These are phyloP conservation scores for Malus hybrid DNA, from an alignment of 331 rosid species.

Conservation along the genomic window DNA sequence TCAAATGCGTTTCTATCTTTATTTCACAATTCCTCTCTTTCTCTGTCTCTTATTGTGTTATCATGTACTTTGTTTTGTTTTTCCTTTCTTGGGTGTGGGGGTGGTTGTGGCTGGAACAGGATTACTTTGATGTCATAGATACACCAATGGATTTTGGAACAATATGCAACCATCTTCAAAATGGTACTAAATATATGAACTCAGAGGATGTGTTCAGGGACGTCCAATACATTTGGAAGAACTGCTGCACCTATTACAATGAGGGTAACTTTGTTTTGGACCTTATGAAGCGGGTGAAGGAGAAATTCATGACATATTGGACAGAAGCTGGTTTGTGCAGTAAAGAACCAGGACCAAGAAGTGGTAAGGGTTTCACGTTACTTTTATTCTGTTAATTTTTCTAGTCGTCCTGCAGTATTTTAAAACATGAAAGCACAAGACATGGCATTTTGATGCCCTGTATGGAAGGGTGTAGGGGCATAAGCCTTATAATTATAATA, in stretches of 20 bases:
- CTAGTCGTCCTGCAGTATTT: background rate
- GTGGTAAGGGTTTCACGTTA: conserved; percentile 39
- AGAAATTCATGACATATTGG: conserved; percentile 91
- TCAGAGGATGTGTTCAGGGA: conserved; percentile 81
- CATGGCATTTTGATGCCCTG: no score
- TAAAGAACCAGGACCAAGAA: conserved; percentile 41
- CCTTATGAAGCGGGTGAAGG: conserved; percentile 93
- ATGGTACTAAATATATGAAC: conserved; percentile 61
- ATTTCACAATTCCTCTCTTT: background rate
- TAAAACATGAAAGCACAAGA: background rate
- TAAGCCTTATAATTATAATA: no score
- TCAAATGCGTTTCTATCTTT: background rate
- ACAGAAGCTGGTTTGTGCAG: conserved; percentile 69
- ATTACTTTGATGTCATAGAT: conserved; percentile 90
- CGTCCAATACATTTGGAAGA: conserved; percentile 84
- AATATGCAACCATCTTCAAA: conserved; percentile 73
- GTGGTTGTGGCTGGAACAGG: conserved; percentile 47
- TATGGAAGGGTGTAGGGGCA: no score
- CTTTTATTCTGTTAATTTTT: background rate
- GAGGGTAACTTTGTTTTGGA: conserved; percentile 96
- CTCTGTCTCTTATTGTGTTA: background rate
- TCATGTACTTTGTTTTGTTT: background rate
- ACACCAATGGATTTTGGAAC: conserved; percentile 99
- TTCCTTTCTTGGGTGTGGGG: background rate
- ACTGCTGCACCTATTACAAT: conserved; percentile 84